These are phyloP conservation scores for Fusarium albidum DNA, from an alignment of 2,329 filamentous ascomycete genomes.

Conservation along the genomic window DNA sequence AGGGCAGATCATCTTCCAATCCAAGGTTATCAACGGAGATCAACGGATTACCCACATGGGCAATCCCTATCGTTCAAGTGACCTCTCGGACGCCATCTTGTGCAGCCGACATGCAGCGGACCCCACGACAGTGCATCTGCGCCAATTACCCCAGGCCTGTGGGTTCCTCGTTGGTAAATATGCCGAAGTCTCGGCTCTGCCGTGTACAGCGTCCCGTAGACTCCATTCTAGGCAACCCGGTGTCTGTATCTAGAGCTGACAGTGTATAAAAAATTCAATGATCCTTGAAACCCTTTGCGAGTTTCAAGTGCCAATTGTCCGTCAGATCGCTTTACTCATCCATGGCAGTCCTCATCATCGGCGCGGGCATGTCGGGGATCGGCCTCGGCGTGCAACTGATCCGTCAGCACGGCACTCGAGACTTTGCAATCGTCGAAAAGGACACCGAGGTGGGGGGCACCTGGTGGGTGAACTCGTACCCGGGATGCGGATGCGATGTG, in stretches of 20 bases:
- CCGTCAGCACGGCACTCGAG: slow-evolving; percentile 21
- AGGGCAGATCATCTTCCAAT: too few relatives aligned
- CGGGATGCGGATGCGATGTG: slow-evolving; percentile 39
- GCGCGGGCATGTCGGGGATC: slow-evolving; percentile 41
- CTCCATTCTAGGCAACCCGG: background rate
- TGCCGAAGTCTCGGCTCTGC: slow-evolving; percentile 10
- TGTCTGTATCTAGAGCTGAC: too few relatives aligned
- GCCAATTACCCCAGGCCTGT: slow-evolving; percentile 3
- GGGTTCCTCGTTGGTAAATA: background rate
- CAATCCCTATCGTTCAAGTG: slow-evolving; percentile 15
- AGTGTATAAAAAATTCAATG: background rate
- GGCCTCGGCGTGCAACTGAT: slow-evolving; percentile 36
- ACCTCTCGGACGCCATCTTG: slow-evolving; percentile 10
- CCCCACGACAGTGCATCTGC: slow-evolving; percentile 17
- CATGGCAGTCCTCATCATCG: slow-evolving; percentile 39
- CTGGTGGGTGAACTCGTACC: slow-evolving; percentile 40
- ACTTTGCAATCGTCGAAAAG: slow-evolving; percentile 39
- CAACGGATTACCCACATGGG: background rate
- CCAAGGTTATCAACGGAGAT: background rate
- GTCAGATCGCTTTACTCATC: background rate
- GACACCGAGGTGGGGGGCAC: slow-evolving; percentile 35
- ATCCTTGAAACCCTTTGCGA: too few relatives aligned
- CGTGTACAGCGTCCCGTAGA: slow-evolving; percentile 14
- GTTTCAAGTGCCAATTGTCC: too few relatives aligned
- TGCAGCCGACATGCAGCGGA: slow-evolving; percentile 6